Conservation (phyloP, 345 rosid genomes). For the Ailanthus altissimus region DNA sequence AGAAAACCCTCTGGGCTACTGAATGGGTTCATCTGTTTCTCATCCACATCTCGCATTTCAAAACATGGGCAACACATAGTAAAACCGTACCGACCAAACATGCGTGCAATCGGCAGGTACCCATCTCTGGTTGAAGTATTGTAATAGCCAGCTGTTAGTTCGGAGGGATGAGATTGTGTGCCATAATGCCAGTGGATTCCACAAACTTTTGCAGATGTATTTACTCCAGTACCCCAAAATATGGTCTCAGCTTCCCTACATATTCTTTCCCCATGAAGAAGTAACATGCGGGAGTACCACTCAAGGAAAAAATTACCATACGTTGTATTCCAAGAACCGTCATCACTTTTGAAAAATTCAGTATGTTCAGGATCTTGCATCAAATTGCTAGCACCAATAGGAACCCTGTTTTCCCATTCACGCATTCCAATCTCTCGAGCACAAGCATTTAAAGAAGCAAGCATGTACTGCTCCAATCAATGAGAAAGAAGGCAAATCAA, state of each 20-base stretch:
- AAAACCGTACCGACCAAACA: constrained; percentile 44
- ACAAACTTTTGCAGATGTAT: constrained; percentile 44
- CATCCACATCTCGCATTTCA: constrained; percentile 47
- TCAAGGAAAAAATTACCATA: constrained; percentile 48
- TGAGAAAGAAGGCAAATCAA: not conserved
- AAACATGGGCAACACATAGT: constrained; percentile 43
- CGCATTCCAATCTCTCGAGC: constrained; percentile 38
- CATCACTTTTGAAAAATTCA: constrained; percentile 42
- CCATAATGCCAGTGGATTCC: constrained; percentile 52
- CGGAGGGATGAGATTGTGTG: constrained; percentile 48
- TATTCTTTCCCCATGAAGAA: constrained; percentile 52
- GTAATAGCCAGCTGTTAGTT: constrained; percentile 52
- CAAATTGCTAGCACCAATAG: constrained; percentile 36
- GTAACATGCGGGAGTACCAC: constrained; percentile 56
- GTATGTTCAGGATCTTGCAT: constrained; percentile 43
- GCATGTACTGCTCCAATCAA: constrained; percentile 44
- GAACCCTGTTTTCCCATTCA: constrained; percentile 54
- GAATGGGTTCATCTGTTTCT: constrained; percentile 36
- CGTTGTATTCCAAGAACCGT: constrained; percentile 48
- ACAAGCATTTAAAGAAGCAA: constrained; percentile 48
- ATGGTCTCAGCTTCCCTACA: constrained; percentile 46
- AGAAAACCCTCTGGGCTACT: constrained; percentile 52
- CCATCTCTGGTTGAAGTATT: constrained; percentile 49
- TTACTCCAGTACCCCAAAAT: constrained; percentile 39
- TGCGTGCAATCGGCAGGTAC: constrained; percentile 47